Evolutionary conservation across 2,329 filamentous ascomycete species (phyloP).

Genomic region (Talaromyces sp.): DNA sequence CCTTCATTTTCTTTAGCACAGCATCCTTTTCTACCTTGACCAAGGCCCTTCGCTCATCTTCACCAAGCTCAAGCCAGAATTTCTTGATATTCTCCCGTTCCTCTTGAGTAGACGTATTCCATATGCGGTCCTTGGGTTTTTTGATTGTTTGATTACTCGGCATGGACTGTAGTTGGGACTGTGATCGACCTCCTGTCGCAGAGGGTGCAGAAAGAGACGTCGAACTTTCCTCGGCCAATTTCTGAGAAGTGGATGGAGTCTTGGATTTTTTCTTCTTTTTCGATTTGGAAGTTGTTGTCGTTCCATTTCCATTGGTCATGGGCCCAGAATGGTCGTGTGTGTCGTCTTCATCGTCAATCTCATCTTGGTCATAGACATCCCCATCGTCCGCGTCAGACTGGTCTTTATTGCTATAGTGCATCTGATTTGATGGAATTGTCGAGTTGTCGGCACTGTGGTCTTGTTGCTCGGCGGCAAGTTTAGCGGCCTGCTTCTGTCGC

Average conservation of each 20-base stretch:
- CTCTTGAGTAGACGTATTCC: constrained; percentile 92
- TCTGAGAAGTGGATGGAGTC: constrained; percentile 33
- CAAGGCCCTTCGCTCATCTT: constrained; percentile 89
- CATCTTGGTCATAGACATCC: constrained; percentile 52
- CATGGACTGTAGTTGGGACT: constrained; percentile 44
- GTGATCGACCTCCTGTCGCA: constrained; percentile 31
- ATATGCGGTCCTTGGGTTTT: constrained; percentile 77
- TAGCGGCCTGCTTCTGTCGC: constrained; percentile 76
- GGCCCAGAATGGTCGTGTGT: constrained; percentile 36
- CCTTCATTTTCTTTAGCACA: constrained; percentile 98
- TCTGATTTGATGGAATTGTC: constrained; percentile 36
- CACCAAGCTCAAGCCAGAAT: constrained; percentile 92
- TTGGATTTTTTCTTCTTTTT: constrained; percentile 42
- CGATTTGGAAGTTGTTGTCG: constrained; percentile 39
- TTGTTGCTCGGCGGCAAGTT: constrained; percentile 58
- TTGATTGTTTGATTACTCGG: constrained; percentile 24
- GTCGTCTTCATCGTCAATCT: constrained; percentile 45
- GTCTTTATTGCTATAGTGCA: constrained; percentile 24
- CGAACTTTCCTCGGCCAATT: constrained; percentile 32
- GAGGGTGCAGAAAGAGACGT: constrained; percentile 45
- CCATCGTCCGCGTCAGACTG: constrained; percentile 33
- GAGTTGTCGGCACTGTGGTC: constrained; percentile 27
- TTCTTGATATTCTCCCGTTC: constrained; percentile 97
- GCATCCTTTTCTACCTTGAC: constrained; percentile 99
- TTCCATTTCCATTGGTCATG: constrained; percentile 24